These are phyloP conservation scores for Syzygium oleosum DNA, from an alignment of 345 rosid species.

Conservation along the genomic window DNA sequence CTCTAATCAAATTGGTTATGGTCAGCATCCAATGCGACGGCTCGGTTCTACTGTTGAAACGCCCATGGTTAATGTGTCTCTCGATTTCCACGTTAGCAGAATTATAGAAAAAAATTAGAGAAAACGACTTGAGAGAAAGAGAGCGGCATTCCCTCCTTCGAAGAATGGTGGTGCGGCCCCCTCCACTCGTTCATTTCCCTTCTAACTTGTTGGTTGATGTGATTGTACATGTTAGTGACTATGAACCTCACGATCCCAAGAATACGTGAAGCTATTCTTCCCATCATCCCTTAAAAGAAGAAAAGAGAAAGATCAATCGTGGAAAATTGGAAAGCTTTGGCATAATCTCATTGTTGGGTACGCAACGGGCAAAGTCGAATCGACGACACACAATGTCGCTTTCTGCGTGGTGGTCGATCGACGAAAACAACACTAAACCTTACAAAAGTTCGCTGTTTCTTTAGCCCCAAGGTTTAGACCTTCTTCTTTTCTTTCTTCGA, in stretches of 20 bases:
- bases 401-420: background rate
- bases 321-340: background rate
- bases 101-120: background rate
- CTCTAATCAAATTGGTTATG: background rate
- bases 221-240: background rate
- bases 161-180: background rate
- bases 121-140: background rate
- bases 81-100: background rate
- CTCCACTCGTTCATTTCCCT: background rate
- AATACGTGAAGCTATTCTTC: background rate
- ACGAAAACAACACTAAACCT: background rate
- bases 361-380: background rate
- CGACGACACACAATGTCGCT: background rate
- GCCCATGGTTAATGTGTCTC: background rate
- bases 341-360: background rate
- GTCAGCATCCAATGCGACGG: background rate
- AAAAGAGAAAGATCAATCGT: background rate
- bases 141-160: background rate
- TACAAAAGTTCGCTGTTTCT: background rate
- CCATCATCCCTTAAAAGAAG: background rate
- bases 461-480: background rate
- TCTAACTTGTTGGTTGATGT: background rate
- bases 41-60: background rate
- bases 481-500: background rate
- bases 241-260: background rate